Percentiles rank a stretch among this genome's conserved stretches.
These are phyloP conservation scores for Rutstroemia sp. DNA, from an alignment of 2,329 filamentous ascomycete species.

Conservation along the genomic window DNA sequence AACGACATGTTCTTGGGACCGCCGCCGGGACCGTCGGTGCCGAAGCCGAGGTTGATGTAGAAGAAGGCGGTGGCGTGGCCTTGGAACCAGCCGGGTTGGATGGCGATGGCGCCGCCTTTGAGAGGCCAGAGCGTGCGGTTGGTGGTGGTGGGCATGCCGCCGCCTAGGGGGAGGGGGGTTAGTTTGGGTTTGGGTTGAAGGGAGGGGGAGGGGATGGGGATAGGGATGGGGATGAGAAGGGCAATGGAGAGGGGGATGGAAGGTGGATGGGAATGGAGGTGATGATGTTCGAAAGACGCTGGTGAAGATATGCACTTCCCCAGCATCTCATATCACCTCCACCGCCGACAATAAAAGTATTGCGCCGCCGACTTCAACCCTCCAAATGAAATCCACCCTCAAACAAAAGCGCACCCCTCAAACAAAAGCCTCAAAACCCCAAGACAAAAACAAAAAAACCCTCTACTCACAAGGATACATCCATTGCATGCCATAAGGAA, in stretches of 20 bases:
- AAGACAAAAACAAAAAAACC: background rate
- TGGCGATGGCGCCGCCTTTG: constrained; percentile 74
- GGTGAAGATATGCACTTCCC: background rate
- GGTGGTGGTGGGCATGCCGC: constrained; percentile 65
- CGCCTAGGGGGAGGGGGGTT: constrained; percentile 51
- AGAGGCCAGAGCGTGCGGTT: constrained; percentile 94
- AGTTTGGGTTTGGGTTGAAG: background rate
- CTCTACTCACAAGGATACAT: constrained; percentile 32
- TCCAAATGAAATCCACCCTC: background rate
- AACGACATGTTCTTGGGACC: constrained; percentile 83
- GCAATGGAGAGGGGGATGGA: no score
- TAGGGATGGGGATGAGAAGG: background rate
- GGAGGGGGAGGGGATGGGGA: background rate
- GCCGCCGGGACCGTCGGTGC: constrained; percentile 53
- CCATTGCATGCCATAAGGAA: constrained; percentile 33
- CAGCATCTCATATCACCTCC: no score
- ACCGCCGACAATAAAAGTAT: background rate
- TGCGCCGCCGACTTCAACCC: background rate
- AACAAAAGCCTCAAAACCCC: no score
- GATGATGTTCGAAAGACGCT: background rate
- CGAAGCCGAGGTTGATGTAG: constrained; percentile 87
- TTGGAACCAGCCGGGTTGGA: constrained; percentile 94
- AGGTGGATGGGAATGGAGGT: background rate
- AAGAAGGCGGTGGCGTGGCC: constrained; percentile 77
- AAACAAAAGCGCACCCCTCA: background rate